Evolutionary conservation across 768 basidiomycete species (phyloP).

Genomic region (Candolleomyces aberdarensis): DNA sequence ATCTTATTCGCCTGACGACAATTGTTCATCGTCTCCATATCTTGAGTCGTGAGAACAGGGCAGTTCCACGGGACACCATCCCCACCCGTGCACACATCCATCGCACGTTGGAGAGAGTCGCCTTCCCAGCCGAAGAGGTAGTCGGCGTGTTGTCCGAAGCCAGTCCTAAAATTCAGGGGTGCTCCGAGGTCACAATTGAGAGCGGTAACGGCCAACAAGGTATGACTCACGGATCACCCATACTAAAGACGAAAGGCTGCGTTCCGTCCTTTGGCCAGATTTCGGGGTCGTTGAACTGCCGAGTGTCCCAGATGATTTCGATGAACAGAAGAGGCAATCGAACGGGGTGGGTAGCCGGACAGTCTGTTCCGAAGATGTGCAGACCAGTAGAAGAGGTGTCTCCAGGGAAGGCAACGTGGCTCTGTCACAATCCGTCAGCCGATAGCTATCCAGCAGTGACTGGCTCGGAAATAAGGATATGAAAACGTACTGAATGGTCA

Average conservation of each 20-base stretch:
- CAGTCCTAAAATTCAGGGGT: not conserved
- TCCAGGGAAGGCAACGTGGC: conserved; percentile 6
- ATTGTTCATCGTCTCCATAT: conserved; percentile 9
- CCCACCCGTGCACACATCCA: conserved; percentile 10
- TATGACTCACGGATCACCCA: conserved; percentile 8
- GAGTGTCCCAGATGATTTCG: conserved; percentile 10
- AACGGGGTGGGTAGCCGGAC: conserved; percentile 7
- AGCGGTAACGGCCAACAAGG: not conserved
- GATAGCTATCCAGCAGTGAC: not conserved
- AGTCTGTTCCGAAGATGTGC: conserved; percentile 10
- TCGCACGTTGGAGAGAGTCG: conserved; percentile 9
- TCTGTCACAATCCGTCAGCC: not conserved
- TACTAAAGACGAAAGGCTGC: conserved; percentile 10
- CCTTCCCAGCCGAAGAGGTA: conserved; percentile 12
- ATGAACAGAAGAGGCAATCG: conserved; percentile 8
- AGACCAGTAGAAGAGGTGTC: not conserved
- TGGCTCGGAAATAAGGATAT: not conserved
- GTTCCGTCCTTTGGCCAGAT: conserved; percentile 6
- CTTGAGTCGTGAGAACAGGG: conserved; percentile 9
- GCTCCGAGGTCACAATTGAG: not conserved
- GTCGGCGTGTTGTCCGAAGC: conserved; percentile 10
- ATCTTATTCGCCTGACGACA: conserved; percentile 7
- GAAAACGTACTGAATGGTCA: not conserved
- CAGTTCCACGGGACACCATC: conserved; percentile 8
- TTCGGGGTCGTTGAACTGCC: conserved; percentile 6